These are phyloP conservation scores for Sporothrix dimorphospora DNA, from an alignment of 2,329 filamentous ascomycete species.

Conservation along the genomic window DNA sequence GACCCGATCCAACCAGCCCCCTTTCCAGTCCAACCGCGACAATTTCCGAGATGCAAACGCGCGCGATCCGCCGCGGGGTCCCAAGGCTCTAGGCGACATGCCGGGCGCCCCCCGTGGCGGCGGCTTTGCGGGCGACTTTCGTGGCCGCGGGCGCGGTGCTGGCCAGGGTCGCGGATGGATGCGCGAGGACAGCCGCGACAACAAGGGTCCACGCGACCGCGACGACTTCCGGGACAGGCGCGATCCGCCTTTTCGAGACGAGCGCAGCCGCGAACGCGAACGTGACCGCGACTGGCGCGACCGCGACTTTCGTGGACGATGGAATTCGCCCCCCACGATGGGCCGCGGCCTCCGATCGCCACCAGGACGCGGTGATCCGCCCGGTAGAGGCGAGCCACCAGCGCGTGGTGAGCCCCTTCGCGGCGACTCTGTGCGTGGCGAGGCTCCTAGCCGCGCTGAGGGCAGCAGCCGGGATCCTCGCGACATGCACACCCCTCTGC, in stretches of 20 bases:
- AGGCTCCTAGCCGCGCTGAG: background rate
- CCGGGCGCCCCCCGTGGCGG: constrained; percentile 77
- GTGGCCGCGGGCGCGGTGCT: constrained; percentile 60
- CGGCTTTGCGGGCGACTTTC: constrained; percentile 67
- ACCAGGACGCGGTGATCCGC: constrained; percentile 40
- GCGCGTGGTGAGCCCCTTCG: constrained; percentile 17
- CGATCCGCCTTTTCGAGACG: constrained; percentile 57
- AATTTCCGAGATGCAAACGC: constrained; percentile 57
- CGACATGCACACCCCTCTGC: constrained; percentile 55
- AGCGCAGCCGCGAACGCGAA: constrained; percentile 60
- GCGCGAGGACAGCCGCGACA: constrained; percentile 66
- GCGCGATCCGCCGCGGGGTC: constrained; percentile 78
- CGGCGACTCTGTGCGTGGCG: constrained; percentile 24
- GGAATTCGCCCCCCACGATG: constrained; percentile 63
- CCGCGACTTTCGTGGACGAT: constrained; percentile 59
- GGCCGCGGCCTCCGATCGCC: constrained; percentile 59
- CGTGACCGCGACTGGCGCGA: constrained; percentile 45
- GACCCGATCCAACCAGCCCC: constrained; percentile 57
- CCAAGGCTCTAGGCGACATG: constrained; percentile 66
- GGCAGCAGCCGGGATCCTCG: constrained; percentile 66
- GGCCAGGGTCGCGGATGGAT: constrained; percentile 62
- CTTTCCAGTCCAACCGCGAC: constrained; percentile 65
- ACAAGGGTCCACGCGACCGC: constrained; percentile 56
- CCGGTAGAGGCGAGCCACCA: constrained; percentile 20
- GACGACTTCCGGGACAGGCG: constrained; percentile 63